Percentiles rank a stretch among this genome's conserved stretches.
Conservation (phyloP, 495 filamentous ascomycete genomes). For the Podospora didyma region DNA sequence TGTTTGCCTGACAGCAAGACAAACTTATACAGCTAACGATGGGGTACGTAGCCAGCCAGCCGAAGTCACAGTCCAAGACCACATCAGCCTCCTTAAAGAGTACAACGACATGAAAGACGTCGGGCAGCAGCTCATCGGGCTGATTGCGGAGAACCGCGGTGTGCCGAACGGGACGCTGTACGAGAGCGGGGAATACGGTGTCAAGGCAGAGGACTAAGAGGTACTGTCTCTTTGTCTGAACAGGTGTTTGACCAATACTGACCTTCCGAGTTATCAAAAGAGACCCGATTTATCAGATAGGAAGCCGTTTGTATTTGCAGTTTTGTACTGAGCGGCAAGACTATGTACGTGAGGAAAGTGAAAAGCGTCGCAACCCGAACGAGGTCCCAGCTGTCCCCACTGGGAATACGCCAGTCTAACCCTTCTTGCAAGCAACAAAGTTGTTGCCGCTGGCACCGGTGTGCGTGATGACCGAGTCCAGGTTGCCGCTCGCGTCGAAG, state of each 20-base stretch:
- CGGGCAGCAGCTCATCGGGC: constrained; percentile 65
- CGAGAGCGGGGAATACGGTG: constrained; percentile 42
- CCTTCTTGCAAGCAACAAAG: constrained; percentile 54
- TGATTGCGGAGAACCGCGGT: constrained; percentile 68
- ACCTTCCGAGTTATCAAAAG: not conserved
- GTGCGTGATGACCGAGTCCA: constrained; percentile 63
- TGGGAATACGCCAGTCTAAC: not conserved
- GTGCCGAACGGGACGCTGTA: constrained; percentile 60
- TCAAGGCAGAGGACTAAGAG: constrained; percentile 14
- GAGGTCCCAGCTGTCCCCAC: too few relatives aligned
- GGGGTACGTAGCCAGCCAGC: constrained; percentile 14
- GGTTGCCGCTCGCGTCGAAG: constrained; percentile 50
- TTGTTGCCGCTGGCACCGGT: constrained; percentile 62
- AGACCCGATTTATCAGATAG: too few relatives aligned
- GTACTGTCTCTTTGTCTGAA: not conserved
- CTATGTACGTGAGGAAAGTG: too few relatives aligned
- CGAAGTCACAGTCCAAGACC: constrained; percentile 45
- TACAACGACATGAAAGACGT: constrained; percentile 81
- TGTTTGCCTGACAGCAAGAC: not conserved
- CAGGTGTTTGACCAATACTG: too few relatives aligned
- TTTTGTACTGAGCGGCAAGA: too few relatives aligned
- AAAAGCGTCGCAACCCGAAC: too few relatives aligned
- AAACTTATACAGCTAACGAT: not conserved
- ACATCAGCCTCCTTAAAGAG: constrained; percentile 65
- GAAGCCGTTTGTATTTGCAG: too few relatives aligned